These are phyloP conservation scores for Backusella australiensis DNA, from an alignment of 192 early-diverging fungal species.

Conservation along the genomic window DNA sequence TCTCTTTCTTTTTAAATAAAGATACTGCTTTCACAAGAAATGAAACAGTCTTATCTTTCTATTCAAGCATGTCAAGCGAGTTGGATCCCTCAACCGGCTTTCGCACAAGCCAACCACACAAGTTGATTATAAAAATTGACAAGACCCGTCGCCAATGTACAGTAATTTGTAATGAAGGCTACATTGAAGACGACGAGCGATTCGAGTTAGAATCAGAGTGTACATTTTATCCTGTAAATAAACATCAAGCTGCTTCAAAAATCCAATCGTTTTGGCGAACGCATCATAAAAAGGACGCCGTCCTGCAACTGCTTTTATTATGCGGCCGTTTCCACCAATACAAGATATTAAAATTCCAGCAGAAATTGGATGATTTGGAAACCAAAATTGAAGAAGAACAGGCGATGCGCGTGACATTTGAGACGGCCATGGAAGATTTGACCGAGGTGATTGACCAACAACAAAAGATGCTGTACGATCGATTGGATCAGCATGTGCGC, in stretches of 20 bases:
- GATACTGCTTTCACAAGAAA: not conserved
- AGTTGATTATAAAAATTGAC: not conserved
- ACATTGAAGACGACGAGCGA: not conserved
- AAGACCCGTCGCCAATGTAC: not conserved
- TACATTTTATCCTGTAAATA: not conserved
- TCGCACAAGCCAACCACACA: not conserved
- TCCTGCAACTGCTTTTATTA: not conserved
- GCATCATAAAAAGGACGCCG: not conserved
- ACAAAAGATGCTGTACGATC: constrained; percentile 22
- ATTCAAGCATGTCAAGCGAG: not conserved
- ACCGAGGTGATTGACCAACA: constrained; percentile 17
- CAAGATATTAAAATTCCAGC: not conserved
- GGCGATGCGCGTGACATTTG: constrained; percentile 19
- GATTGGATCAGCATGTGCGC: not conserved
- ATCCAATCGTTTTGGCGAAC: not conserved
- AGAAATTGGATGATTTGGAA: not conserved
- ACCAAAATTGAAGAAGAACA: not conserved
- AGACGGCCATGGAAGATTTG: constrained; percentile 21
- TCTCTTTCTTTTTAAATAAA: not conserved
- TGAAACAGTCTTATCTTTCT: not conserved
- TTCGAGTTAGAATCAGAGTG: not conserved
- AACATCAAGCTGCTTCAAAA: not conserved
- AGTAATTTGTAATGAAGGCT: not conserved
- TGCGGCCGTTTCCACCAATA: not conserved
- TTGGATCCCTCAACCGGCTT: not conserved